Conservation (phyloP, 768 basidiomycete genomes). For the Cantharellus cinnabarinus region DNA sequence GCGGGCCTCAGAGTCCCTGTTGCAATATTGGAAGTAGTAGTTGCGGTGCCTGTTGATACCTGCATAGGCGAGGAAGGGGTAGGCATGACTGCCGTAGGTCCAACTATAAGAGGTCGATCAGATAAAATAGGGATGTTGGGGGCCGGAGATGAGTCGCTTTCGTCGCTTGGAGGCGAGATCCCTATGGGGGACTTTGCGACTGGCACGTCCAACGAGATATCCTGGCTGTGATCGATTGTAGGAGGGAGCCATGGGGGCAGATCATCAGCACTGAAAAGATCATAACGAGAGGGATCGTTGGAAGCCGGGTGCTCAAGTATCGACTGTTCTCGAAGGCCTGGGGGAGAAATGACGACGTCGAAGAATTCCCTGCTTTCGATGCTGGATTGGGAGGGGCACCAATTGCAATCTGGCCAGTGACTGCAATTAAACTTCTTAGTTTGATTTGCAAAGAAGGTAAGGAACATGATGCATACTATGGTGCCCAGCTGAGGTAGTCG, state of each 20-base stretch:
- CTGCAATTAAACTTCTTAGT: constrained; percentile 12
- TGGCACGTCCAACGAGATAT: no score
- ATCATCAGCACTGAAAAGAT: no score
- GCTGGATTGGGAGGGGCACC: constrained; percentile 19
- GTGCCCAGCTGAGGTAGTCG: constrained; percentile 52
- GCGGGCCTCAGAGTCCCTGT: not conserved
- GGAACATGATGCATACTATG: constrained; percentile 28
- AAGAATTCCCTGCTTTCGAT: not conserved
- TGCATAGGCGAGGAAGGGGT: no score
- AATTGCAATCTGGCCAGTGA: constrained; percentile 36
- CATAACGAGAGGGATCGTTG: no score
- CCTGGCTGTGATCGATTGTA: no score
- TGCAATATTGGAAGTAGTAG: not conserved
- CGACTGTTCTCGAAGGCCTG: no score
- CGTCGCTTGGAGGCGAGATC: no score
- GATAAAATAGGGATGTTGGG: not conserved
- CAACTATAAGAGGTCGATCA: not conserved
- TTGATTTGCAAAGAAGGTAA: not conserved
- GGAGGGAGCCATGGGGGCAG: no score
- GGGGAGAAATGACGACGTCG: no score
- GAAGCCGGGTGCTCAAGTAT: no score
- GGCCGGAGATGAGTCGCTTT: not conserved
- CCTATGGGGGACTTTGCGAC: no score
- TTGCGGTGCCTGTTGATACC: not conserved
- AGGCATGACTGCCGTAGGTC: constrained; percentile 6